Evolutionary conservation across 1,139 yeast genomes (phyloP).

Genomic region (Saccharomyces pastorianus): DNA sequence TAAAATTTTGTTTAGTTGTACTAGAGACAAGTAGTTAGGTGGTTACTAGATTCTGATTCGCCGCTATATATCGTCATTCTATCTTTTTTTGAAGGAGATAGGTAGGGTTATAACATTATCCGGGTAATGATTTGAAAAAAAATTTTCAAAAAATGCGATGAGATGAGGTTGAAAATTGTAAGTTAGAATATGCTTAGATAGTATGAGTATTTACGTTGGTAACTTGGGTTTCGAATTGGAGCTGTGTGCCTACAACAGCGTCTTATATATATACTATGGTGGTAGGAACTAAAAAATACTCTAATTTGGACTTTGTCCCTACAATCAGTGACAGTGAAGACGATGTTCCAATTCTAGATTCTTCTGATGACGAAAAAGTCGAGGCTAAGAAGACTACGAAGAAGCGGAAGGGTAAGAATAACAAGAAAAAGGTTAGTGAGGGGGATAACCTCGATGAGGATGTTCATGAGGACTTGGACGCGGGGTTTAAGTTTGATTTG

Average conservation of each 20-base stretch:
- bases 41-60: neutral
- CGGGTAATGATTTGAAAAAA: neutral
- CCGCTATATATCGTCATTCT: neutral
- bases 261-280: constrained; percentile 1
- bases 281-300: constrained; percentile 10
- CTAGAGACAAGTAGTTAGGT: neutral
- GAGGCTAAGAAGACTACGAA: constrained; percentile 26
- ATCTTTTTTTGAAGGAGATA: neutral
- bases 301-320: constrained; percentile 42
- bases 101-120: neutral
- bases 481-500: constrained; percentile 59
- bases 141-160: constrained; percentile 17
- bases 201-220: neutral
- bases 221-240: neutral
- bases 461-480: constrained; percentile 51
- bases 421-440: constrained; percentile 20
- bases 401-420: constrained; percentile 29
- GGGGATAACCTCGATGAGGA: constrained; percentile 31
- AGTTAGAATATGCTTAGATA: neutral
- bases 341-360: constrained; percentile 51
- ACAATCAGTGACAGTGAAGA: constrained; percentile 73
- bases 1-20: neutral
- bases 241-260: constrained; percentile 6
- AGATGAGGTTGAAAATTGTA: constrained; percentile 12
- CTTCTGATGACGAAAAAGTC: constrained; percentile 40